A percentile compares a stretch with the other conserved stretches of the same genome.
These are phyloP conservation scores for Dalbergia cultrata DNA, from an alignment of 306 rosid genomes.

Conservation along the genomic window DNA sequence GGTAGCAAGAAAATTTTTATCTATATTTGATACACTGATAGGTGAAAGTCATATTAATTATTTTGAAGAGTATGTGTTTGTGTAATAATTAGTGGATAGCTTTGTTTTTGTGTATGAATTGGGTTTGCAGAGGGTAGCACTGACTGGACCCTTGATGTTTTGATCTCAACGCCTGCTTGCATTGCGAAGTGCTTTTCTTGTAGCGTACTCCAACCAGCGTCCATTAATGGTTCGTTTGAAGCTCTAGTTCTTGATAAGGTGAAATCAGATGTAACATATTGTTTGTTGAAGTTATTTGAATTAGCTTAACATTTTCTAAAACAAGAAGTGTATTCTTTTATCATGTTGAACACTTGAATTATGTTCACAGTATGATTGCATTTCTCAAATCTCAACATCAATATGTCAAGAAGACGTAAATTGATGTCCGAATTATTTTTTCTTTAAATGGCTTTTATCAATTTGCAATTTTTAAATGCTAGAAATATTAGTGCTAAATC, in stretches of 20 bases:
- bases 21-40: neutral
- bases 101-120: conserved; percentile 2
- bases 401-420: neutral
- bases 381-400: too few relatives aligned
- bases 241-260: conserved; percentile 57
- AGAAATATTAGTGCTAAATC: too few relatives aligned
- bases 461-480: too few relatives aligned
- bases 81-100: neutral
- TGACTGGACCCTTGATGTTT: conserved; percentile 82
- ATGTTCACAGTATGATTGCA: neutral
- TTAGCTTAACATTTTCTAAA: conserved; percentile 16
- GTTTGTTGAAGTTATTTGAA: neutral
- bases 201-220: conserved; percentile 63
- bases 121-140: conserved; percentile 71
- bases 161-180: conserved; percentile 92
- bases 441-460: neutral
- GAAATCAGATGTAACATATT: too few relatives aligned
- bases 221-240: conserved; percentile 75
- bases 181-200: conserved; percentile 80
- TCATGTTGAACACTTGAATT: conserved; percentile 1
- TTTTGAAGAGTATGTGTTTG: conserved; percentile 13
- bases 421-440: conserved; percentile 16
- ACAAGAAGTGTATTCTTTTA: neutral
- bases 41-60: neutral
- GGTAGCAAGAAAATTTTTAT: neutral